These are phyloP conservation scores for Globisporangium nodosum DNA, from an alignment of 352 stramenopile species.

Conservation along the genomic window DNA sequence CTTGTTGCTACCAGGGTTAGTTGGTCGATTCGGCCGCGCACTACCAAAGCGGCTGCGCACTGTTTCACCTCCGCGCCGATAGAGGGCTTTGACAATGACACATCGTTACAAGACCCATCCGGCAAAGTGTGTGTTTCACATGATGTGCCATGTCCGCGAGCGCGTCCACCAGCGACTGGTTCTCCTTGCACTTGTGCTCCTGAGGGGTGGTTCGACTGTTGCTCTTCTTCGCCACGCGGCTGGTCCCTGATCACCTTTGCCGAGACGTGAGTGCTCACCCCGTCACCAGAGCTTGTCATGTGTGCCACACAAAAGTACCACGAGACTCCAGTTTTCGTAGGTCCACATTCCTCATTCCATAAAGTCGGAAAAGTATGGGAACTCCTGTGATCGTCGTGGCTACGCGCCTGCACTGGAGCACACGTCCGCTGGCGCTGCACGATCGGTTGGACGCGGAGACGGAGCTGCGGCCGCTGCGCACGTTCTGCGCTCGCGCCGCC, in stretches of 20 bases:
- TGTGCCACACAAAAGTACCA: too few species aligned
- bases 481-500: conserved; percentile 42
- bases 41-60: too few species aligned
- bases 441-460: conserved; percentile 42
- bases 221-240: too few species aligned
- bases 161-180: conserved; percentile 61
- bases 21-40: too few species aligned
- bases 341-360: too few species aligned
- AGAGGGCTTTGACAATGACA: too few species aligned
- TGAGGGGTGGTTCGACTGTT: too few species aligned
- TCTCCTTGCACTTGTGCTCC: conserved; percentile 22
- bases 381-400: conserved; percentile 30
- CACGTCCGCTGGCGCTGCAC: conserved; percentile 25
- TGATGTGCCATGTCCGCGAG: conserved; percentile 17
- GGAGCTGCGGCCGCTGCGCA: conserved; percentile 35
- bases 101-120: conserved; percentile 1
- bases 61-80: conserved; percentile 4
- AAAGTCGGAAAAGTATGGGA: not conserved
- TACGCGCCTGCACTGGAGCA: conserved; percentile 63
- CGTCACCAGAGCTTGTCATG: too few species aligned
- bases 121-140: conserved; percentile 22
- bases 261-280: too few species aligned
- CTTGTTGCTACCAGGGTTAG: too few species aligned
- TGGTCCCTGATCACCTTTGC: too few species aligned
- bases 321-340: too few species aligned